Base-by-base conservation (phyloP, 306 rosid genomes). In the Vigna unguiculata region DNA sequence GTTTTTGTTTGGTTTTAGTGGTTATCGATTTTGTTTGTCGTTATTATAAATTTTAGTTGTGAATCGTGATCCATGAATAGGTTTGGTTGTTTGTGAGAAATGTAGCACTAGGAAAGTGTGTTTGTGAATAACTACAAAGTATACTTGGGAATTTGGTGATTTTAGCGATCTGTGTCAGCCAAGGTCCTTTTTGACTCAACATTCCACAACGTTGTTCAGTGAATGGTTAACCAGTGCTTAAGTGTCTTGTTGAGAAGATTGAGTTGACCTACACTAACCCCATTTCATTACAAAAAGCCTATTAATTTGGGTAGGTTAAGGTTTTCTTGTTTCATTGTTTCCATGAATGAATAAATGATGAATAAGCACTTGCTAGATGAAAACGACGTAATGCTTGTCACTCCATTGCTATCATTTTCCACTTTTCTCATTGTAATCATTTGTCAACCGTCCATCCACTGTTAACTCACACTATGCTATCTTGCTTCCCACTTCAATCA, bases 121-220 rank as follows among this genome's bases (percentile, higher is more conserved):
- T 7, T 70, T 74, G 28, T 58, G 61, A 82, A 72, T 46, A 2
- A 28, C 30, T 3, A 28, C 5, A 28, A 28, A 28, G 30, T 28
- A 28, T 28, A 2, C 30, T 28, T 4, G 30, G 30, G 30, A 28
- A 28, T 28, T 28, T 28, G 6, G 51, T 57, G 16, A 67, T 47
- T 66, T 7, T 4, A 51, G 57, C 6, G 71, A 38, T 66, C 73
- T 75, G 11, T 3, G 81, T 81, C 83, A 81, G 55, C 85, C 1
- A 32, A 25, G 38, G 45, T 46, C n/a, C 83, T 62, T 85, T 85
- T 85, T 85, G 85, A 81, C 83, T 85, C 88, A 81, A 81, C 88
- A 85, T 81, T 85, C 83, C 84, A 85, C 76, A 80, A 76, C 58
- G 83, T 30, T 71, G n/a, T 68, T 41, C 63, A 72, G 76, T 78